Evolutionary conservation across 441 rosid genomes (phyloP).

Genomic region (Aleurites moluccanus): DNA sequence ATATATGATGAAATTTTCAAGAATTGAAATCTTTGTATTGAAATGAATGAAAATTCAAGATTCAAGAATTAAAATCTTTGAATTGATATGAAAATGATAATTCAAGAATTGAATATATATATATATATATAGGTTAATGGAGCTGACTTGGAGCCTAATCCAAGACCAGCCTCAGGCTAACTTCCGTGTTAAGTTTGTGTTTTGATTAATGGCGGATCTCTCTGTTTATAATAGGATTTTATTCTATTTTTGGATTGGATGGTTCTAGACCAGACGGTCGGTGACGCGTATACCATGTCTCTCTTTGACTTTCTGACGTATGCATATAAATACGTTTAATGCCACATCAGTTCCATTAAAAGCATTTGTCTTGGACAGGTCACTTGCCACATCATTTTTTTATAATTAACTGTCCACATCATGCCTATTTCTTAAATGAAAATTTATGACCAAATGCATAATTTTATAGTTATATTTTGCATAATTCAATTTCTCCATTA

Average conservation of each 20-base stretch:
- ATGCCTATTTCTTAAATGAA: no score
- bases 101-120: no score
- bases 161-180: constrained; percentile 9
- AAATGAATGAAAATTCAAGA: no score
- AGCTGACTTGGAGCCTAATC: constrained; percentile 38
- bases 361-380: no score
- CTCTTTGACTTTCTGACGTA: not conserved
- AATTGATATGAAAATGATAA: no score
- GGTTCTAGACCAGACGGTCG: not conserved
- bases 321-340: not conserved
- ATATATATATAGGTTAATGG: not conserved
- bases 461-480: no score
- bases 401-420: no score
- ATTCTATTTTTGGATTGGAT: not conserved
- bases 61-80: no score
- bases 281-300: not conserved
- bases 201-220: not conserved
- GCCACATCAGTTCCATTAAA: not conserved
- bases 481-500: no score
- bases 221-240: not conserved
- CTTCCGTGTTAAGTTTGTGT: not conserved
- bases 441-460: no score
- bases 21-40: not conserved
- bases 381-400: no score
- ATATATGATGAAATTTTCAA: not conserved